phyloP scores from a whole-genome alignment of 495 filamentous ascomycete species.

The Tetracladium marchalianum region DNA sequence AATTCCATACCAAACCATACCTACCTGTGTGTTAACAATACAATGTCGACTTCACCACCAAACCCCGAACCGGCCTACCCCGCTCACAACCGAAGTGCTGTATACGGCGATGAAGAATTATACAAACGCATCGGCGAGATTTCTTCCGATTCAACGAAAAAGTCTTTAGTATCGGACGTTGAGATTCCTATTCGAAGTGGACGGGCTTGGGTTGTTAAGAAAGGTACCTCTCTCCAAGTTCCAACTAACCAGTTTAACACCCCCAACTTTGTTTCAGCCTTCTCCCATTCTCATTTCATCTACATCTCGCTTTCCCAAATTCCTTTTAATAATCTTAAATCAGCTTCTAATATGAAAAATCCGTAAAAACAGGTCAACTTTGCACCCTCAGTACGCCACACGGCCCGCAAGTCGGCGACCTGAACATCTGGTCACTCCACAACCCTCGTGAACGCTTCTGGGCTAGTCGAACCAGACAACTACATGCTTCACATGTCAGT shows the following conservation, averaged over 20 bases:
- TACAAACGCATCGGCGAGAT: constrained; percentile 24
- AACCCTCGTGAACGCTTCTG: constrained; percentile 74
- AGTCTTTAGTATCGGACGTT: constrained; percentile 29
- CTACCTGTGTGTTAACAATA: not conserved
- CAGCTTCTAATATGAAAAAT: not conserved
- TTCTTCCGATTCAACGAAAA: constrained; percentile 23
- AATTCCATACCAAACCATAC: not conserved
- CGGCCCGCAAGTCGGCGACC: constrained; percentile 70
- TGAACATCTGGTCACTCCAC: constrained; percentile 69
- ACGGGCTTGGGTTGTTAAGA: constrained; percentile 51
- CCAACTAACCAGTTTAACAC: not conserved
- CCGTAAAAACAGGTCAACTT: constrained; percentile 43
- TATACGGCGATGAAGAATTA: constrained; percentile 32
- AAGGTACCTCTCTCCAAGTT: constrained; percentile 11
- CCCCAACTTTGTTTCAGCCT: not conserved
- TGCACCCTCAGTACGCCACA: constrained; percentile 62
- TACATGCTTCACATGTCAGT: constrained; percentile 63
- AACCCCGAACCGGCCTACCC: constrained; percentile 32
- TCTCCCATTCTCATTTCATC: too few species aligned
- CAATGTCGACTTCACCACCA: too few species aligned
- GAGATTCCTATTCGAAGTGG: constrained; percentile 46
- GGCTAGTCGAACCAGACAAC: constrained; percentile 67
- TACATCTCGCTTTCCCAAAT: not conserved
- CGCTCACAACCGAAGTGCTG: constrained; percentile 28
- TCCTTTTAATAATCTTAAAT: constrained; percentile 2